These are phyloP conservation scores for Circinella minor DNA, from an alignment of 371 early-diverging fungal species.

Conservation along the genomic window DNA sequence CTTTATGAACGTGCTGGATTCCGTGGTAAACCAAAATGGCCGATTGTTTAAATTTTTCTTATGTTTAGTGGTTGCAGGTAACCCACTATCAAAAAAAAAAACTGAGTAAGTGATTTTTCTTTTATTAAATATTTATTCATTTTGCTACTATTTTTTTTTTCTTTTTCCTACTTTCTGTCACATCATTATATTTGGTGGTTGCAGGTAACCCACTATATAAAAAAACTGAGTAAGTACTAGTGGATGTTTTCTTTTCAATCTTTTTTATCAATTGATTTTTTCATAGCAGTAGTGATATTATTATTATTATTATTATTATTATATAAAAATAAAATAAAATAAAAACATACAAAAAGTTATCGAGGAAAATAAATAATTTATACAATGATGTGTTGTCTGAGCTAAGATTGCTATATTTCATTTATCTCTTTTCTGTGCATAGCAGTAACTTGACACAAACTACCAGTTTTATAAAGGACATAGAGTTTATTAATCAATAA, in stretches of 20 bases:
- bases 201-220: constrained; percentile 26
- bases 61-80: constrained; percentile 25
- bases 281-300: too few relatives aligned
- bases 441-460: too few relatives aligned
- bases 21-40: constrained; percentile 27
- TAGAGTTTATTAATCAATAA: too few relatives aligned
- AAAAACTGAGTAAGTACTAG: constrained; percentile 22
- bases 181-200: constrained; percentile 16
- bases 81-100: constrained; percentile 26
- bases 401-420: too few relatives aligned
- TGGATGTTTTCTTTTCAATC: constrained; percentile 6
- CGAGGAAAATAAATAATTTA: too few relatives aligned
- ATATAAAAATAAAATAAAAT: too few relatives aligned
- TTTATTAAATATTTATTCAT: not conserved
- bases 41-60: constrained; percentile 23
- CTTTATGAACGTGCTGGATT: constrained; percentile 28
- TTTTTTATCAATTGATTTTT: not conserved
- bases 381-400: too few relatives aligned
- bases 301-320: too few relatives aligned
- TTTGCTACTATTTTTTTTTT: not conserved
- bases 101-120: constrained; percentile 23
- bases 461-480: too few relatives aligned
- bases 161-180: not conserved
- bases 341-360: too few relatives aligned
- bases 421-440: too few relatives aligned